Evolutionary conservation across 108 stramenopile species (phyloP).

Genomic region (Phaeodactylum tricornutum): DNA sequence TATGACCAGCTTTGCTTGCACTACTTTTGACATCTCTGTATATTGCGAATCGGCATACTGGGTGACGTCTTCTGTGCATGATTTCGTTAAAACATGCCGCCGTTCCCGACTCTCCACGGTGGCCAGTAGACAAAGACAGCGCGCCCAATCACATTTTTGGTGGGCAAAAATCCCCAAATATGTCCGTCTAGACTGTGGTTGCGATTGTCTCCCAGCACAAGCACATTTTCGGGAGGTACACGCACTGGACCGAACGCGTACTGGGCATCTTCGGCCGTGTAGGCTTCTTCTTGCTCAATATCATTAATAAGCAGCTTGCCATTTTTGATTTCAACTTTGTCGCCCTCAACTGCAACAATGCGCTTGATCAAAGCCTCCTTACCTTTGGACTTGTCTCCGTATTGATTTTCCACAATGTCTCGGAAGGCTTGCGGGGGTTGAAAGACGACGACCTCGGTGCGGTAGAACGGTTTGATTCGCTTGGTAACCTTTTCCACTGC

Average conservation of each 20-base stretch:
- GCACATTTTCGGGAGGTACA: slow-evolving; percentile 74
- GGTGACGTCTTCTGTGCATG: too few species aligned
- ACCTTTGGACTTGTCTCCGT: slow-evolving; percentile 42
- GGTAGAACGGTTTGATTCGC: slow-evolving; percentile 66
- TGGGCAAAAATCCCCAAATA: slow-evolving; percentile 80
- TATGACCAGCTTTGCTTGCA: too few species aligned
- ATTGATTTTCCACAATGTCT: slow-evolving; percentile 48
- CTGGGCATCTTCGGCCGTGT: slow-evolving; percentile 73
- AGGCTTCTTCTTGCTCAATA: slow-evolving; percentile 79
- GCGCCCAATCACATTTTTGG: slow-evolving; percentile 53
- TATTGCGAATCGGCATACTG: too few species aligned
- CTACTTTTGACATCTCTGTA: too few species aligned
- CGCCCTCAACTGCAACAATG: slow-evolving; percentile 91
- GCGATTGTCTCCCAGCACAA: slow-evolving; percentile 88
- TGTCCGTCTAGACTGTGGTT: slow-evolving; percentile 86
- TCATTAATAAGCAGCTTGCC: slow-evolving; percentile 88
- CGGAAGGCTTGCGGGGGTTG: slow-evolving; percentile 79
- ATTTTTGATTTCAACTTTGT: slow-evolving; percentile 73
- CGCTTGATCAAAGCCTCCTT: slow-evolving; percentile 92
- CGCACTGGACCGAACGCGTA: slow-evolving; percentile 82
- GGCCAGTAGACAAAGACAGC: slow-evolving; percentile 91
- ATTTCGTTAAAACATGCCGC: slow-evolving; percentile 67
- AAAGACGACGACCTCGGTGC: slow-evolving; percentile 95
- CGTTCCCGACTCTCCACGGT: slow-evolving; percentile 77
- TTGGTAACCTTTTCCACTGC: slow-evolving; percentile 94